Evolutionary conservation across 108 stramenopile genomes (phyloP).

Genomic region (Aureococcus anophagefferens): DNA sequence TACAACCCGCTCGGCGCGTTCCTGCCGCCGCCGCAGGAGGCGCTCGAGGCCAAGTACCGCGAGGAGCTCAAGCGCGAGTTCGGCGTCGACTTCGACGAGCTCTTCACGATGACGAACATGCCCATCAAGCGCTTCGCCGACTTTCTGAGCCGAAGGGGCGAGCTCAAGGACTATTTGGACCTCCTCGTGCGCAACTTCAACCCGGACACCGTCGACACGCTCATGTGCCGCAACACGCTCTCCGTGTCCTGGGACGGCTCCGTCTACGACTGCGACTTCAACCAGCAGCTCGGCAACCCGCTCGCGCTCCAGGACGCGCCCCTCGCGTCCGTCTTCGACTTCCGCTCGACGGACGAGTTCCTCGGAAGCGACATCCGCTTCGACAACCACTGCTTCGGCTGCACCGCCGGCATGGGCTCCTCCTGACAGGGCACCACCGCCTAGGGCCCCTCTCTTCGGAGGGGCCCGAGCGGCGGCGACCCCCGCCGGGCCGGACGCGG

Average conservation of each 20-base stretch:
- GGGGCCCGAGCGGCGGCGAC: too few relatives aligned
- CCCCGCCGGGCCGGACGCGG: too few relatives aligned
- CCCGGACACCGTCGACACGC: constrained; percentile 50
- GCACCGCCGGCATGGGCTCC: constrained; percentile 85
- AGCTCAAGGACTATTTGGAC: constrained; percentile 90
- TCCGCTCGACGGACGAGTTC: constrained; percentile 68
- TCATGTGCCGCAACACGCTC: constrained; percentile 78
- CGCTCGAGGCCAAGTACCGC: constrained; percentile 72
- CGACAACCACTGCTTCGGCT: constrained; percentile 95
- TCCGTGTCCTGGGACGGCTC: constrained; percentile 60
- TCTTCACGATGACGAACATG: constrained; percentile 96
- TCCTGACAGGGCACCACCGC: constrained; percentile 64
- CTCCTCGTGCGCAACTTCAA: constrained; percentile 89
- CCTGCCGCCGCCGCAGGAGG: constrained; percentile 65
- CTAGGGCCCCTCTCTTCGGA: too few relatives aligned
- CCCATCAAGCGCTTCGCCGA: constrained; percentile 96
- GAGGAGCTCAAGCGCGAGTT: constrained; percentile 71
- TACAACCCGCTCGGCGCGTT: constrained; percentile 95
- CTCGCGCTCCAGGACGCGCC: constrained; percentile 14
- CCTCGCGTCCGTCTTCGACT: constrained; percentile 68
- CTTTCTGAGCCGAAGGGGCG: constrained; percentile 67
- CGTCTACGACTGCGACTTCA: constrained; percentile 91
- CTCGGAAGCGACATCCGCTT: constrained; percentile 53
- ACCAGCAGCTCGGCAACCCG: constrained; percentile 71
- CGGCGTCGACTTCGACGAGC: constrained; percentile 75